phyloP scores from a whole-genome alignment of 2,329 filamentous ascomycete species.

The Aspergillus texensis region DNA sequence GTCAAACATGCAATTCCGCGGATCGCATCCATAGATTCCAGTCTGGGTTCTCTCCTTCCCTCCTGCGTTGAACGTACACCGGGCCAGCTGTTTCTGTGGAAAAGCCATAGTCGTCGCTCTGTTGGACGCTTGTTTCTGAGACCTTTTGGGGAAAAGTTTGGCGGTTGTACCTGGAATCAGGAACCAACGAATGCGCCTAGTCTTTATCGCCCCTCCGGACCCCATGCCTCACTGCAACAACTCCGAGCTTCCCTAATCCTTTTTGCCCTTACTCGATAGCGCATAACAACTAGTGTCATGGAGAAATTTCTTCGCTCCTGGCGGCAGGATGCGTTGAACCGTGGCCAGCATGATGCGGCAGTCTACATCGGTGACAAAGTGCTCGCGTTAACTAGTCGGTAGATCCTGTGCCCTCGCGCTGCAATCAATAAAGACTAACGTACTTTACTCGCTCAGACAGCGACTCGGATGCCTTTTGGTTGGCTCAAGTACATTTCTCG shows the following conservation, averaged over 20 bases:
- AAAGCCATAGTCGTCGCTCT: background rate
- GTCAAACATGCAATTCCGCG: constrained; percentile 2
- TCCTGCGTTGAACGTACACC: background rate
- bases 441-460: constrained; percentile 62
- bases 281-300: constrained; percentile 57
- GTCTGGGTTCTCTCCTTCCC: constrained; percentile 1
- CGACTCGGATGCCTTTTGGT: constrained; percentile 93
- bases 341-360: constrained; percentile 93
- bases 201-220: background rate
- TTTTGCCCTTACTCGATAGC: background rate
- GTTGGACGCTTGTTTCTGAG: background rate
- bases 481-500: constrained; percentile 96
- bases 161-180: background rate
- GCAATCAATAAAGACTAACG: background rate
- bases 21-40: constrained; percentile 52
- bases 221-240: constrained; percentile 1
- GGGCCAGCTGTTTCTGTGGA: background rate
- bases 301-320: constrained; percentile 91
- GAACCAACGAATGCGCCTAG: background rate
- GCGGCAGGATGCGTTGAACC: constrained; percentile 93
- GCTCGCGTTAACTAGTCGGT: constrained; percentile 83
- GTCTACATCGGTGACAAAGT: constrained; percentile 98
- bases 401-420: background rate
- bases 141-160: background rate
- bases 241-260: constrained; percentile 1